A percentile compares a stretch with the other conserved stretches of the same genome.
These are phyloP conservation scores for Aspergillus bridgeri DNA, from an alignment of 495 filamentous ascomycete species.

Conservation along the genomic window DNA sequence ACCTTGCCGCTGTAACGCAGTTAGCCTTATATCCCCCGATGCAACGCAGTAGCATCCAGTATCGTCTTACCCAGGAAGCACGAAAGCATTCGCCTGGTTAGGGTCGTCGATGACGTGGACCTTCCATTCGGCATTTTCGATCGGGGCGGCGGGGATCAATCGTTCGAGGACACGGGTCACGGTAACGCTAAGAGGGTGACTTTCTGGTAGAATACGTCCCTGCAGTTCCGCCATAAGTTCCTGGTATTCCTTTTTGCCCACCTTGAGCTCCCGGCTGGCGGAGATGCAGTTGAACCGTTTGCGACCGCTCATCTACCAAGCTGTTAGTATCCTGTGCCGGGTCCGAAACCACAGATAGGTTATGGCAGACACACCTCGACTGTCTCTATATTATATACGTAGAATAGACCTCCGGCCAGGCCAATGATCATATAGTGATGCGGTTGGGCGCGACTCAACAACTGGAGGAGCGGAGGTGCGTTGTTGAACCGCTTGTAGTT, in stretches of 20 bases:
- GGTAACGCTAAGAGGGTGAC: constrained; percentile 47
- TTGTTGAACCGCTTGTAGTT: constrained; percentile 33
- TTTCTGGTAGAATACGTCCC: constrained; percentile 46
- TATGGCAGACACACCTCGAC: constrained; percentile 53
- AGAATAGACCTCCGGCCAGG: constrained; percentile 47
- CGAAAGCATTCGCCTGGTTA: constrained; percentile 72
- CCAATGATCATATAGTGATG: constrained; percentile 35
- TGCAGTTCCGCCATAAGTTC: constrained; percentile 47
- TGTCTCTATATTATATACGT: constrained; percentile 69
- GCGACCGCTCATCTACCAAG: constrained; percentile 59
- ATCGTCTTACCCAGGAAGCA: constrained; percentile 64
- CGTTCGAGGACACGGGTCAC: constrained; percentile 68
- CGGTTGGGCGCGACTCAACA: constrained; percentile 26
- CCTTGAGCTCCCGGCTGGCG: constrained; percentile 48
- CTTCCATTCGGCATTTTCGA: constrained; percentile 69
- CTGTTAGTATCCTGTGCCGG: constrained; percentile 1
- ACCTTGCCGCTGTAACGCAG: constrained; percentile 66
- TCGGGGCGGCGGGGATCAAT: constrained; percentile 65
- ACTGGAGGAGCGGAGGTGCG: constrained; percentile 14
- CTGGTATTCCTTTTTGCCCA: constrained; percentile 51
- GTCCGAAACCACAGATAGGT: not conserved
- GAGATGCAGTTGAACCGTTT: constrained; percentile 77
- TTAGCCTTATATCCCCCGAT: not conserved
- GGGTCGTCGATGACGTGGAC: constrained; percentile 77
- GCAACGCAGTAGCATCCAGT: not conserved